Evolutionary conservation across 495 filamentous ascomycete species (phyloP), one percentile per base, ranked within the genome.

Genomic region (Pseudevernia furfuracea): DNA sequence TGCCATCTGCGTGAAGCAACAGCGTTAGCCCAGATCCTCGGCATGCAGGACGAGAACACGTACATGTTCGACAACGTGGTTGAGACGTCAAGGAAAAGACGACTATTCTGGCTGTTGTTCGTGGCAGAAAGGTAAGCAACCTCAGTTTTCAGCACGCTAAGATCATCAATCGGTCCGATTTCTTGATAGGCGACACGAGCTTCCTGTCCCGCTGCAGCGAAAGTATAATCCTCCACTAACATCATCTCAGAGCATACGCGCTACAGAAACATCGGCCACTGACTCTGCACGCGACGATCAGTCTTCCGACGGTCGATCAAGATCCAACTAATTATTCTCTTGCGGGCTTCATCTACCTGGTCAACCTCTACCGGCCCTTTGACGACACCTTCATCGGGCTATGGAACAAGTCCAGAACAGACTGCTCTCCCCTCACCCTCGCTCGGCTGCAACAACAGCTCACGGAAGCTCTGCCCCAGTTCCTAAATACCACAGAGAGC

Each of bases 241-340:
- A 36, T 52, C 30, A 25, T 10, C 41, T 12, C 63, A 85, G 85
- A 73, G 81, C 89, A 15, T 93, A 91, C 74, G 91, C 90, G 55
- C 78, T 96, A 37, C 89, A 92, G 71, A 80, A 85, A 71, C 79
- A 89, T 75, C 79, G 88, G 71, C 88, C 90, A 60, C 83, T 94
- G 67, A 85, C 84, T 36, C 85, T 84, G 52, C 86, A 84, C 21
- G 78, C 87, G 5, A 83, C 84, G 17, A 84, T 83, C 44, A 82
- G 84, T 36, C 81, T 88, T 67, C 88, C 87, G 4, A 81, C 78
- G 15, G 69, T 87, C 14, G 81, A 80, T n/a, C 77, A 76, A 38
- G 77, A 79, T 64, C 75, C 76, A 34, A 64, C 75, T 3, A 70
- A 73, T 32, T 53, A 53, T 2, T 69, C 77, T 21, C 73, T 86